Evolutionary conservation across 805 yeast genomes (phyloP), one percentile per base, ranked within the genome.

Genomic region (Myxozyma udenii): DNA sequence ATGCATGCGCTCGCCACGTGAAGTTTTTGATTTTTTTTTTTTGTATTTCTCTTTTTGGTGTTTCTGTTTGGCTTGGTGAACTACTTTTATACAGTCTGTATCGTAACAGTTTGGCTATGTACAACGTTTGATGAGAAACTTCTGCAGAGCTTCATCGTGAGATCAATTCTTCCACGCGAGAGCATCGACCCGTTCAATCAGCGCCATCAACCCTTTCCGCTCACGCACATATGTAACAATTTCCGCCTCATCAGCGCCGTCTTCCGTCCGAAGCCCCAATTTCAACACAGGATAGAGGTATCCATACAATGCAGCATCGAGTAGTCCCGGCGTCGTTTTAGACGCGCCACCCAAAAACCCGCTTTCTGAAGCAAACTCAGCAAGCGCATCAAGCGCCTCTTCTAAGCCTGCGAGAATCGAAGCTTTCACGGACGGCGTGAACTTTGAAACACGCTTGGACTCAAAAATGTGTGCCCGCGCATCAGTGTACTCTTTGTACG

Each of bases 321-420:
- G 24, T 2, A 44, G 28, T 21, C 56, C 53, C 3, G 58, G 51
- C 25, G 6, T 11, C 19, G 23, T 46, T 12, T 4, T 9, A 9
- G 33, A 28, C 14, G 12, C 19, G 9, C 48, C 48, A 7, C 37
- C 14, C 5, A 46, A 24, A 24, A 37, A 41, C 3, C 18, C 39
- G 19, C 28, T 16, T 3, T 26, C 32, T 18, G 32, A 11, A 1
- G 51, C 19, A 11, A 54, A 18, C 12, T 25, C 47, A 9, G 36
- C 45, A 14, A 54, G 16, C 6, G 58, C 58, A 23, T 54, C 53
- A n/a, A 54, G 46, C 1, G 58, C 58, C 24, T 51, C 55, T 16
- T 45, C 51, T n/a, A 54, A 54, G 9, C 40, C 38, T n/a, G 41
- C 38, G 9, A 47, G 16, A 7, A 51, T 28, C 9, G 33, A 28